Conservation (phyloP, 495 filamentous ascomycete genomes). For the Penicillium cataractarum region DNA sequence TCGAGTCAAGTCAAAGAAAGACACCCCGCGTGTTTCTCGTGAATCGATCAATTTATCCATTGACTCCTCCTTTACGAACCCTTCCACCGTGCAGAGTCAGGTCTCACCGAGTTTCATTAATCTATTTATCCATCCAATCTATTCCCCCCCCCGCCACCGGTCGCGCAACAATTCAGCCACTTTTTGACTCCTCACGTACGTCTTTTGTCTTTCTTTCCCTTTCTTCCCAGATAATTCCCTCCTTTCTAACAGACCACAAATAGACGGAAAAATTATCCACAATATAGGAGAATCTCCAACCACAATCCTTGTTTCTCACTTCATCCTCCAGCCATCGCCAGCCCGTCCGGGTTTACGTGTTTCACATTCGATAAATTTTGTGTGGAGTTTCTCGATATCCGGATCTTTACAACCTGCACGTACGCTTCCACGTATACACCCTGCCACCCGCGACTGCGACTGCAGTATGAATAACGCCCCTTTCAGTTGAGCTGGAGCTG, state of each 20-base stretch:
- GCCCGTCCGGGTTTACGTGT: neutral
- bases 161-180: neutral
- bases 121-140: neutral
- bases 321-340: constrained; percentile 11
- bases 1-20: too few relatives aligned
- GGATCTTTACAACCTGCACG: neutral
- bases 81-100: neutral
- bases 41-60: too few relatives aligned
- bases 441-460: neutral
- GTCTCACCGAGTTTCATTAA: neutral
- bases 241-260: neutral
- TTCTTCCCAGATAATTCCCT: neutral
- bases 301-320: constrained; percentile 1
- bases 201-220: neutral
- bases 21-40: too few relatives aligned
- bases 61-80: too few relatives aligned
- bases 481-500: constrained; percentile 3
- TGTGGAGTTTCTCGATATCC: neutral
- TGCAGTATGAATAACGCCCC: neutral
- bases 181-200: neutral
- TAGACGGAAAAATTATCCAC: neutral
- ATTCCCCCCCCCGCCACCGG: neutral
- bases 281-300: neutral
- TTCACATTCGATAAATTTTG: neutral
- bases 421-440: too few relatives aligned